Evolutionary conservation across 495 filamentous ascomycete species (phyloP).

Genomic region (Hypoxylon crocopeplum): DNA sequence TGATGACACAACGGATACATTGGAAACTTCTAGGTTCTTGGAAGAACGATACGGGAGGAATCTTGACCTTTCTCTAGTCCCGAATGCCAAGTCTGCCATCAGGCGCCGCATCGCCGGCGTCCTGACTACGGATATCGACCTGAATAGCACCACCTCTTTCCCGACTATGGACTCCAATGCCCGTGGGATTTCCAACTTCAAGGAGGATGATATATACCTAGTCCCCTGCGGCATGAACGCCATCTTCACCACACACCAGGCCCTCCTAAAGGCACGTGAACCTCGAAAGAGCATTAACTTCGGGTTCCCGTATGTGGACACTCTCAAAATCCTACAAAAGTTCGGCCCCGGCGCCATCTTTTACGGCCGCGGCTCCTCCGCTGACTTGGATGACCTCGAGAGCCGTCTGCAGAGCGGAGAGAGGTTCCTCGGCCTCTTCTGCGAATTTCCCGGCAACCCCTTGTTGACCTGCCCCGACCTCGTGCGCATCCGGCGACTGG

Average conservation of each 20-base stretch:
- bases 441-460: conserved; percentile 94
- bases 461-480: conserved; percentile 86
- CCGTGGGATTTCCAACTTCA: conserved; percentile 71
- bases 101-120: conserved; percentile 87
- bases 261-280: conserved; percentile 66
- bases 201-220: conserved; percentile 87
- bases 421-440: conserved; percentile 83
- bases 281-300: conserved; percentile 72
- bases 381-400: conserved; percentile 89
- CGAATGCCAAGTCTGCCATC: conserved; percentile 85
- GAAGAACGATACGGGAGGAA: conserved; percentile 97
- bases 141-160: conserved; percentile 48
- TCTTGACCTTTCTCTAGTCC: conserved; percentile 75
- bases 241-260: conserved; percentile 87
- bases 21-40: conserved; percentile 79
- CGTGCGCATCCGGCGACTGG: conserved; percentile 75
- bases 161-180: conserved; percentile 50
- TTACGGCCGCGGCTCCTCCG: conserved; percentile 81
- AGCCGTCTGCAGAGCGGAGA: conserved; percentile 72
- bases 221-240: conserved; percentile 93
- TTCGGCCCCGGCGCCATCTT: conserved; percentile 92
- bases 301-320: conserved; percentile 95
- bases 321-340: conserved; percentile 91
- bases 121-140: conserved; percentile 73
- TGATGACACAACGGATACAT: conserved; percentile 47